phyloP scores from a whole-genome alignment of 1,284 basidiomycete genomes.

The Dichomitus squalens region DNA sequence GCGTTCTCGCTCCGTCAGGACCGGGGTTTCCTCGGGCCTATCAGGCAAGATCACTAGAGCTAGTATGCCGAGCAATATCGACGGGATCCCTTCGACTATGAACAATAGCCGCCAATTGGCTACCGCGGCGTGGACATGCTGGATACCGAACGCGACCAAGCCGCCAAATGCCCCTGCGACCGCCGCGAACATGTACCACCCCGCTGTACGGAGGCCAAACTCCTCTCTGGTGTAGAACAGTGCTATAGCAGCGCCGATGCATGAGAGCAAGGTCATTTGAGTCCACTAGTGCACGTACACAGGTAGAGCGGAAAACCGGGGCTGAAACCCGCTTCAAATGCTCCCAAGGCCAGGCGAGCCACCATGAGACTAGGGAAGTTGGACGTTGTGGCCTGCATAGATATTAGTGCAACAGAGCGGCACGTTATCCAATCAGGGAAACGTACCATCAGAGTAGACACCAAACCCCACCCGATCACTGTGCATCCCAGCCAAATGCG shows the following conservation, averaged over 20 bases:
- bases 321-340: slow-evolving; percentile 75
- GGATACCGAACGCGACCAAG: slow-evolving; percentile 71
- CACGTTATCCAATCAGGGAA: too few relatives aligned
- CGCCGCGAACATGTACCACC: slow-evolving; percentile 81
- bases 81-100: slow-evolving; percentile 76
- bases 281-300: slow-evolving; percentile 49
- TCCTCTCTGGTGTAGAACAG: slow-evolving; percentile 76
- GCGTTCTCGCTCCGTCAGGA: slow-evolving; percentile 73
- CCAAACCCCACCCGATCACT: slow-evolving; percentile 70
- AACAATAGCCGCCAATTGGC: slow-evolving; percentile 72
- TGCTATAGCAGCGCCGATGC: neutral
- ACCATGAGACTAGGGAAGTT: slow-evolving; percentile 59
- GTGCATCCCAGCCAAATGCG: slow-evolving; percentile 65
- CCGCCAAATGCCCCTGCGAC: slow-evolving; percentile 83
- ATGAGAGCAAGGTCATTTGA: slow-evolving; percentile 19
- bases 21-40: slow-evolving; percentile 74
- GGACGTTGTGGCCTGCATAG: slow-evolving; percentile 54
- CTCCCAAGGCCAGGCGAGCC: slow-evolving; percentile 60
- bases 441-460: slow-evolving; percentile 68
- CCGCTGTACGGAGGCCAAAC: slow-evolving; percentile 70
- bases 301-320: slow-evolving; percentile 76
- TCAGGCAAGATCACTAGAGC: slow-evolving; percentile 72
- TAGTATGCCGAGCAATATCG: slow-evolving; percentile 69
- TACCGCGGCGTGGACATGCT: slow-evolving; percentile 53
- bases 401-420: too few relatives aligned